Base-by-base conservation (phyloP, 352 stramenopile species). In the Phytophthora hibernalis region DNA sequence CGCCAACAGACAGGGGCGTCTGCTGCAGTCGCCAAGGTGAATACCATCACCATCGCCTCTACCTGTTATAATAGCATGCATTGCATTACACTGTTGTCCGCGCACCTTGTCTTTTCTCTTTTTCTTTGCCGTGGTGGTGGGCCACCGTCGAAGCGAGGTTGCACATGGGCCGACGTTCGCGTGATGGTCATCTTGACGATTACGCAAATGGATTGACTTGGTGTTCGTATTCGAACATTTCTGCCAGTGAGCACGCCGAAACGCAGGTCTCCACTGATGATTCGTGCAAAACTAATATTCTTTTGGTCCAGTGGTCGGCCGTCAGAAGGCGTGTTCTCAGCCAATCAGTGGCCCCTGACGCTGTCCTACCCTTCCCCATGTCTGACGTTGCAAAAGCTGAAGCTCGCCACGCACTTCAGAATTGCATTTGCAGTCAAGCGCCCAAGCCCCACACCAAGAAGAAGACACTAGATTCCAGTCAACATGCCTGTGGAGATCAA, bases 401-500 rank as follows among this genome's bases (percentile, higher is more conserved):
- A 61, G 57, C 52, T 28, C 24, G 52, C 53, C 51, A 64, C 45
- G 50, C 7, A 43, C 53, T 69, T 74, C 66, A 74, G 60, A 66
- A 69, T 66, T 52, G 42, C 28, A 66, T 74, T 65, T 65, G 51
- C 66, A 33, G 12, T 31, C 54, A 10, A 61, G 53, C 28, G 16
- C 18, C 5, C 28, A 65, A 69, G 18, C 24, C 24, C 24, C 24
- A 5, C 24, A 28, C 2, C 24, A 28, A 2, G 3, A 28, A 28
- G 3, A 28, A 28, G 24, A 28, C 24, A 28, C 24, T 28, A 28
- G 1, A n/a, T 54, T 11, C 20, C 8, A 60, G 18, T 40, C 37
- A 65, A 16, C 0, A 78, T 71, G 63, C 70, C 77, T 49, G 67
- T 79, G 53, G 60, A 78, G 53, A 87, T 90, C 53, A 42, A 81